Conservation (phyloP, 306 rosid species). For the Medicago arabica region DNA sequence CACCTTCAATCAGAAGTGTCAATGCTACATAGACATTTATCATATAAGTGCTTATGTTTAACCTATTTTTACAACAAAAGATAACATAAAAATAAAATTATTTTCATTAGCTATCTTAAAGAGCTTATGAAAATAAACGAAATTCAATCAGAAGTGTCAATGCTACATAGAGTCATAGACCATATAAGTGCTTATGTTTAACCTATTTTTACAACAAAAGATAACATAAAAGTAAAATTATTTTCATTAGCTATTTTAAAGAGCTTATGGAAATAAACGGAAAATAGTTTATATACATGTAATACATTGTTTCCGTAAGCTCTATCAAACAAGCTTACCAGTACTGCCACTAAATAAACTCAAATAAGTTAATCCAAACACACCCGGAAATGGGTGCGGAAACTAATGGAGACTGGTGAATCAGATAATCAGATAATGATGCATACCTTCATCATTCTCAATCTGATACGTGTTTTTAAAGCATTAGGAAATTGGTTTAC, state of each 20-base stretch:
- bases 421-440: not conserved
- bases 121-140: too few species aligned
- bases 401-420: too few species aligned
- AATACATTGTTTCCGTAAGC: too few species aligned
- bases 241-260: too few species aligned
- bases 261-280: too few species aligned
- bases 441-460: conserved; percentile 21
- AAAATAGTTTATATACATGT: too few species aligned
- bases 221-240: too few species aligned
- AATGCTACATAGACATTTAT: not conserved
- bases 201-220: not conserved
- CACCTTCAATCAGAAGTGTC: too few species aligned
- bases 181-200: not conserved
- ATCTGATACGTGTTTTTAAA: conserved; percentile 1
- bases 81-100: too few species aligned
- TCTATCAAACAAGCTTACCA: not conserved
- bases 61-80: not conserved
- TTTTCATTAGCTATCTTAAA: too few species aligned
- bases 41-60: not conserved
- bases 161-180: not conserved
- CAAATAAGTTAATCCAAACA: not conserved
- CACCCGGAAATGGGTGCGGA: not conserved
- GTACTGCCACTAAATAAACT: not conserved
- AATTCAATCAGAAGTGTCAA: too few species aligned
- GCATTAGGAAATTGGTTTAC: conserved; percentile 18